Base-by-base conservation (phyloP, 345 rosid genomes). In the Gossypium australe region DNA sequence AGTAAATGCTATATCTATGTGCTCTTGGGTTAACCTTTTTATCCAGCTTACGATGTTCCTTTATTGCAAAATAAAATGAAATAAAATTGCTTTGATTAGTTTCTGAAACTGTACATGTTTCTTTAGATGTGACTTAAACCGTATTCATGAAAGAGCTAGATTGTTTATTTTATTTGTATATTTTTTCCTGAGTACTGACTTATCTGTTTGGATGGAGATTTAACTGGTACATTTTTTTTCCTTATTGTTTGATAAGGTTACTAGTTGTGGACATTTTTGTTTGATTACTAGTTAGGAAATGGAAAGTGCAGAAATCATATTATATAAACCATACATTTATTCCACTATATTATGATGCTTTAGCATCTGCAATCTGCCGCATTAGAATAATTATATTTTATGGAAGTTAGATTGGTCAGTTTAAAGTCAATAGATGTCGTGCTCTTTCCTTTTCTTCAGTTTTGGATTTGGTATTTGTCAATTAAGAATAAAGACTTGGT, bases 401-500 rank as follows among this genome's bases (percentile, higher is more conserved):
- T 34, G 38, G 38, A 34, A 34, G 38, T 4, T 34, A 34, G 38
- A 34, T 34, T 34, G 4, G 38, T 34, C 6, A 34, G 38, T 34
- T 34, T 34, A 34, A 4, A 34, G 38, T 34, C 5, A 34, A 34
- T 34, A 34, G 38, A 34, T 34, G 6, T 34, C 6, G 38, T 34
- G 38, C 6, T 34, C 38, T 34, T 22, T 69, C 18, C 2, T 52
- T 16, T 2, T 10, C 61, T 70, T 13, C 10, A 38, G 14, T 60
- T 12, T 65, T 38, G 63, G 67, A 79, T 52, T 66, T 84, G 74
- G 44, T 58, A 34, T 34, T 34, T 34, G 38, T 34, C 38, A 43
- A 59, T 88, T 61, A 87, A 82, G 86, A 84, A 75, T 51, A n/a
- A 55, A 18, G 59, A 55, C 11, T 18, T 55, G 59, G 11, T 55